These are phyloP conservation scores for Leccinum truebloodii DNA, from an alignment of 768 basidiomycete species.

Conservation along the genomic window DNA sequence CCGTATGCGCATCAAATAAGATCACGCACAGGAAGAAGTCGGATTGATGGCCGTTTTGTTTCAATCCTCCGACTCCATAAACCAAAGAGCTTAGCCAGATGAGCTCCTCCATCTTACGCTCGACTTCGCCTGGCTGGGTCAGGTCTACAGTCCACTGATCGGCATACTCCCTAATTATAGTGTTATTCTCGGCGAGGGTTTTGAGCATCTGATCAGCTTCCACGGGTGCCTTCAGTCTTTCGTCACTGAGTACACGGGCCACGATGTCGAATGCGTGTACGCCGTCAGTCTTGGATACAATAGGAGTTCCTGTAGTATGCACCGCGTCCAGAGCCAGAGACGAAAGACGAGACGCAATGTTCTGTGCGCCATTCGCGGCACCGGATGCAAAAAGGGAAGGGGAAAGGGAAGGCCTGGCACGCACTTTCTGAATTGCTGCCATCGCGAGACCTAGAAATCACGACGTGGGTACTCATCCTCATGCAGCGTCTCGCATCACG, in stretches of 20 bases:
- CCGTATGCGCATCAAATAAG: neutral
- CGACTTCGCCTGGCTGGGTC: constrained; percentile 38
- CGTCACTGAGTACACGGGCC: constrained; percentile 52
- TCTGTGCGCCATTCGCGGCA: neutral
- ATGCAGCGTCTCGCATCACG: neutral
- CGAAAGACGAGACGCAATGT: constrained; percentile 5
- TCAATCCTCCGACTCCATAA: constrained; percentile 58
- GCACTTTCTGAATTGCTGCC: constrained; percentile 31
- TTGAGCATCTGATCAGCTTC: constrained; percentile 26
- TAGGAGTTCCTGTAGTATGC: neutral
- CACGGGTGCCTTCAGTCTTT: constrained; percentile 25
- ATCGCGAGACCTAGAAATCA: constrained; percentile 27
- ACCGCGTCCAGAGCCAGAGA: constrained; percentile 10
- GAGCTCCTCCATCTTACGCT: constrained; percentile 64
- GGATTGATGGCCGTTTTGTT: constrained; percentile 44
- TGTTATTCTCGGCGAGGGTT: neutral
- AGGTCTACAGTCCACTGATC: constrained; percentile 46
- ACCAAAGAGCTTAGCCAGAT: constrained; percentile 54
- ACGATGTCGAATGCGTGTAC: constrained; percentile 49
- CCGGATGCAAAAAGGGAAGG: constrained; percentile 11
- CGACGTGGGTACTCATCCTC: neutral
- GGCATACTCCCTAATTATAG: constrained; percentile 22
- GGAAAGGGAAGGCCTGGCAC: constrained; percentile 35
- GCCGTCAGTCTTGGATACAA: constrained; percentile 3
- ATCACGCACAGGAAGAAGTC: constrained; percentile 53